A percentile compares a stretch with the other conserved stretches of the same genome.
phyloP scores from a whole-genome alignment of 2,329 filamentous ascomycete genomes.

The Knoxdaviesia capensis region DNA sequence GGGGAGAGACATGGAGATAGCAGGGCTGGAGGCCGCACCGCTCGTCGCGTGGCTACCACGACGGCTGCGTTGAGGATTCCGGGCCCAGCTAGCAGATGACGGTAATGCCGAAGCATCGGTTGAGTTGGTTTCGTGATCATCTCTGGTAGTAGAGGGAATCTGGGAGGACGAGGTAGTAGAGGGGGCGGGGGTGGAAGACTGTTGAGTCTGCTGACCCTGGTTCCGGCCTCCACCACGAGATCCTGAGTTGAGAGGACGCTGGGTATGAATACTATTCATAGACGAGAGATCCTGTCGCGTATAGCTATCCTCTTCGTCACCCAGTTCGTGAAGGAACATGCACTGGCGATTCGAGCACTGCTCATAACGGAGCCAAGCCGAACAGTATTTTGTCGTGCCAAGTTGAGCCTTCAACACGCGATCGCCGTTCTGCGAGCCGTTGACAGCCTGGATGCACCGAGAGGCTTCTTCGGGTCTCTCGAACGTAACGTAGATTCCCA shows the following conservation, averaged over 20 bases:
- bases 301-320: constrained; percentile 96
- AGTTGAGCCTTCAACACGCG: constrained; percentile 57
- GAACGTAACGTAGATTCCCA: constrained; percentile 98
- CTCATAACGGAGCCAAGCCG: constrained; percentile 85
- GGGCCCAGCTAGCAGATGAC: constrained; percentile 84
- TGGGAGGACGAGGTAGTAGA: background rate
- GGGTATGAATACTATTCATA: constrained; percentile 75
- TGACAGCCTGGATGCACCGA: constrained; percentile 76
- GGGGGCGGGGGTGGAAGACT: constrained; percentile 12
- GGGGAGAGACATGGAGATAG: constrained; percentile 39
- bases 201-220: constrained; percentile 20
- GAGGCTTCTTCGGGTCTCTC: constrained; percentile 78
- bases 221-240: constrained; percentile 33
- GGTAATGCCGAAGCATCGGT: constrained; percentile 77
- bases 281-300: constrained; percentile 86
- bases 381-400: constrained; percentile 97
- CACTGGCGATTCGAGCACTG: constrained; percentile 89
- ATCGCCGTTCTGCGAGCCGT: constrained; percentile 82
- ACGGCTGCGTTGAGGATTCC: constrained; percentile 45
- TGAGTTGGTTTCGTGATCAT: constrained; percentile 45
- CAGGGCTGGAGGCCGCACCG: constrained; percentile 64
- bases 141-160: constrained; percentile 41
- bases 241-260: constrained; percentile 38
- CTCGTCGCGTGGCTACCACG: constrained; percentile 66
- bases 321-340: constrained; percentile 95